A percentile compares a stretch with the other conserved stretches of the same genome.
These are phyloP conservation scores for Leishmania aethiopica DNA, from an alignment of 208 protist genomes.

Conservation along the genomic window DNA sequence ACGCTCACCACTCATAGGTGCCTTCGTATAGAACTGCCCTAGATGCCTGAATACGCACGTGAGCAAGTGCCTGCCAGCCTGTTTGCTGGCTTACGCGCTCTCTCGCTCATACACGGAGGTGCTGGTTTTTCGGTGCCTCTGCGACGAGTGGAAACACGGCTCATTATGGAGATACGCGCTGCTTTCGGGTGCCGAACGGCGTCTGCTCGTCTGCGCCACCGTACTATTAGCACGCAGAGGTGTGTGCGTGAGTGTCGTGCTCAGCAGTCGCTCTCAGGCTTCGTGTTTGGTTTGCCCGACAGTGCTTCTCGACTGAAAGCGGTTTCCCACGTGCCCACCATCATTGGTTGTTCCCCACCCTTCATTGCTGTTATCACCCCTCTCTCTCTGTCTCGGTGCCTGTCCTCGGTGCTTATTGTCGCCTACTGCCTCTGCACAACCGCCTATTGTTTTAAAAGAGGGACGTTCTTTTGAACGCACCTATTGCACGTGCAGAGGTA, in stretches of 20 bases:
- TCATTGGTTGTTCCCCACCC: not conserved
- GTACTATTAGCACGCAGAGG: not conserved
- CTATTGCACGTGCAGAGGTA: not conserved
- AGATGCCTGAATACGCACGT: conserved; percentile 13
- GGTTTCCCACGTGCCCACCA: not conserved
- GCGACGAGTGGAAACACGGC: not conserved
- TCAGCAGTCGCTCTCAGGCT: not conserved
- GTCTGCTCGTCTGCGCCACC: not conserved
- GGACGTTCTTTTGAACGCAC: not conserved
- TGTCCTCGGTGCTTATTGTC: not conserved
- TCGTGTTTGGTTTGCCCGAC: too few relatives aligned
- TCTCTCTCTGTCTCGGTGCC: not conserved
- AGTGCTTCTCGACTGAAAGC: not conserved
- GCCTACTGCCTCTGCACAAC: too few relatives aligned
- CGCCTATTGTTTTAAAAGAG: too few relatives aligned
- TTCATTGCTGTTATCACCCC: not conserved
- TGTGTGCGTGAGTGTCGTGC: not conserved
- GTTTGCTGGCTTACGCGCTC: not conserved
- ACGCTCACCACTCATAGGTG: conserved; percentile 25
- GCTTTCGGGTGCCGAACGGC: not conserved
- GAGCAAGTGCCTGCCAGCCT: not conserved
- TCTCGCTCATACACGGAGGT: not conserved
- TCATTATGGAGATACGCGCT: too few relatives aligned
- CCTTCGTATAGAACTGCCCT: conserved; percentile 44
- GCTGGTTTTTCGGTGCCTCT: not conserved